Conservation (phyloP, 345 rosid species). For the Corymbia maculata region DNA sequence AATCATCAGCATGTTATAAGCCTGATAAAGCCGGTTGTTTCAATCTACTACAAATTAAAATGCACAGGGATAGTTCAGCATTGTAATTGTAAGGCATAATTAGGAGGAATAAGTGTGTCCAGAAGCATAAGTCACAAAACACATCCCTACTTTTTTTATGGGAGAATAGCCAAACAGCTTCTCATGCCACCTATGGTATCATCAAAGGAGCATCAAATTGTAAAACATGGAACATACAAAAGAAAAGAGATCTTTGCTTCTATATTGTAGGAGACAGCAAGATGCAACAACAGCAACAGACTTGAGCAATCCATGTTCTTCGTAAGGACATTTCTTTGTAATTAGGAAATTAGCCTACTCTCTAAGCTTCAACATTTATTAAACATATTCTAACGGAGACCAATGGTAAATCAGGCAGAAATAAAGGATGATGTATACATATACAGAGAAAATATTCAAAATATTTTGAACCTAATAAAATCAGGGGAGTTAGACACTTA, state of each 20-base stretch:
- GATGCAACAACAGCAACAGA: not conserved
- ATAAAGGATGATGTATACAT: not conserved
- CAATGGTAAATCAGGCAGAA: not conserved
- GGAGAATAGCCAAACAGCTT: not conserved
- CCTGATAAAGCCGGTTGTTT: not conserved
- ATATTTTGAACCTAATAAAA: not conserved
- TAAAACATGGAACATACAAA: not conserved
- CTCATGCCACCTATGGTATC: not conserved
- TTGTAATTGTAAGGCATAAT: not conserved
- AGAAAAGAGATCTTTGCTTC: not conserved
- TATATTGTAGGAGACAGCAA: not conserved
- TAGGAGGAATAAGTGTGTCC: not conserved
- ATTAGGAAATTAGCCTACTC: not conserved
- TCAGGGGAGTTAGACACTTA: slow-evolving; percentile 12
- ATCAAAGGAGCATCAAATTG: not conserved
- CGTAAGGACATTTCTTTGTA: not conserved
- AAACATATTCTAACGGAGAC: not conserved
- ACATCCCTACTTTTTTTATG: not conserved
- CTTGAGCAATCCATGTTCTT: not conserved
- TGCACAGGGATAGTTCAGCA: not conserved
- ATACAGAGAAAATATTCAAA: not conserved
- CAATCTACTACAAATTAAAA: not conserved
- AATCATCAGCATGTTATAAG: not conserved
- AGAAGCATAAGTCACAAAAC: not conserved
- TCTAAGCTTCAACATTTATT: not conserved